Evolutionary conservation across 371 early-diverging fungal species (phyloP).

Genomic region (Actinomortierella wolfii): DNA sequence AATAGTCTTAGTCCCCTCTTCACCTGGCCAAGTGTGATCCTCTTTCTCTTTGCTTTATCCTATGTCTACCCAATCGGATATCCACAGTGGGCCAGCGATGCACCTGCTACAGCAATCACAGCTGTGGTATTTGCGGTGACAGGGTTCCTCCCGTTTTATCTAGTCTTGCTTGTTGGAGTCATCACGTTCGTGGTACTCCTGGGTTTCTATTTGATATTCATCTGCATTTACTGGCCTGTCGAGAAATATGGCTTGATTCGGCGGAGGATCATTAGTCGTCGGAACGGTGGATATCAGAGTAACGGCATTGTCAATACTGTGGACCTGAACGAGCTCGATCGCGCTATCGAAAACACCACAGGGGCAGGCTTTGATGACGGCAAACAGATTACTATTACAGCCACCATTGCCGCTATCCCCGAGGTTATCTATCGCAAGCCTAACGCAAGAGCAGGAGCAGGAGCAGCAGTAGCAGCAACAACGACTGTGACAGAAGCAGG

Average conservation of each 20-base stretch:
- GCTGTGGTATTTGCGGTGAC: conserved; percentile 31
- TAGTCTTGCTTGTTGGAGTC: conserved; percentile 13
- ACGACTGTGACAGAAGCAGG: no score
- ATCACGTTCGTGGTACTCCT: conserved; percentile 17
- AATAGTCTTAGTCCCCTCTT: conserved; percentile 27
- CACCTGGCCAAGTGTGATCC: conserved; percentile 41
- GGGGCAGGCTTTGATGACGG: conserved; percentile 11
- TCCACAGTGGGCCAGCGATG: neutral
- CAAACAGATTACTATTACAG: conserved; percentile 18
- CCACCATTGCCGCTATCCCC: conserved; percentile 33
- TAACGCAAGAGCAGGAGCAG: neutral
- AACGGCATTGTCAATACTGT: conserved; percentile 30
- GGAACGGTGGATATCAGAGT: conserved; percentile 38
- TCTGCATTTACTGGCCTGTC: conserved; percentile 25
- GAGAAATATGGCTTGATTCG: conserved; percentile 23
- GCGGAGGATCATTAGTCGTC: conserved; percentile 34
- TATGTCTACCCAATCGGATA: conserved; percentile 12
- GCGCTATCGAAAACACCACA: conserved; percentile 9
- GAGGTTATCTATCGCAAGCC: conserved; percentile 34
- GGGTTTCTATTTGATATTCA: conserved; percentile 18
- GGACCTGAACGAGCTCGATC: conserved; percentile 20
- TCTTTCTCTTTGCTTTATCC: conserved; percentile 14
- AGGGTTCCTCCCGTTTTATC: conserved; percentile 30
- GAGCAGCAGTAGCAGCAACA: neutral
- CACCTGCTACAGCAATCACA: conserved; percentile 12